Evolutionary conservation across 352 stramenopile species (phyloP).

Genomic region (Phytopythium boreale): DNA sequence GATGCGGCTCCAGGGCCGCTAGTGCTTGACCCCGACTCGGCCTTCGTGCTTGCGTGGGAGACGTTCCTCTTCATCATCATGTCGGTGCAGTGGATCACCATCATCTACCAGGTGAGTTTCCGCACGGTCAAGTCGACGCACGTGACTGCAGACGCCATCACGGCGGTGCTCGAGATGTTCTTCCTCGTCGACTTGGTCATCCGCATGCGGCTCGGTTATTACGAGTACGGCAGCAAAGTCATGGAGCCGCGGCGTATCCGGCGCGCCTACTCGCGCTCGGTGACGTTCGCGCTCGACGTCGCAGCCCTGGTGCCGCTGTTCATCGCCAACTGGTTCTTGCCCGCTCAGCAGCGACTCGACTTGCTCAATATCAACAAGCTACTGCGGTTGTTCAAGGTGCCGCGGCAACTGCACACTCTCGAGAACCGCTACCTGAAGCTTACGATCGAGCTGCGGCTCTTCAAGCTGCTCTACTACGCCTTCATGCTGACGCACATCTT

Average conservation of each 20-base stretch:
- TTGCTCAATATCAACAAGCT: slow-evolving; percentile 56
- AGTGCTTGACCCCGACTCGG: slow-evolving; percentile 33
- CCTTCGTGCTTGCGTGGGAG: slow-evolving; percentile 31
- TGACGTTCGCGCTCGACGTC: slow-evolving; percentile 35
- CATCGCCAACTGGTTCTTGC: slow-evolving; percentile 30
- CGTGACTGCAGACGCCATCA: slow-evolving; percentile 20
- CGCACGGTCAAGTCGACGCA: slow-evolving; percentile 21
- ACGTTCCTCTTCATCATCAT: slow-evolving; percentile 42
- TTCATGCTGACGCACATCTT: slow-evolving; percentile 50
- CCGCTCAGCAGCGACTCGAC: slow-evolving; percentile 21
- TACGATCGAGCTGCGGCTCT: slow-evolving; percentile 38
- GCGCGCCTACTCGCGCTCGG: slow-evolving; percentile 30
- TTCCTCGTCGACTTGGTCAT: slow-evolving; percentile 48
- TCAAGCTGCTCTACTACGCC: slow-evolving; percentile 58
- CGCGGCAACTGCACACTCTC: slow-evolving; percentile 31
- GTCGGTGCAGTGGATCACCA: slow-evolving; percentile 40
- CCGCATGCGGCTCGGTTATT: slow-evolving; percentile 34
- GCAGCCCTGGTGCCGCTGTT: slow-evolving; percentile 36
- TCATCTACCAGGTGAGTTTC: slow-evolving; percentile 42
- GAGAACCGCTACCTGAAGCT: slow-evolving; percentile 44
- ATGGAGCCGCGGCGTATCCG: slow-evolving; percentile 34
- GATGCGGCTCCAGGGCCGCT: background rate
- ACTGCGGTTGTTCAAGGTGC: slow-evolving; percentile 42
- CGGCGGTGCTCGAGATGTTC: slow-evolving; percentile 31
- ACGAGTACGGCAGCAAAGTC: slow-evolving; percentile 57